Evolutionary conservation across 495 filamentous ascomycete genomes (phyloP).

Genomic region (Aspergillus coremiiformis): DNA sequence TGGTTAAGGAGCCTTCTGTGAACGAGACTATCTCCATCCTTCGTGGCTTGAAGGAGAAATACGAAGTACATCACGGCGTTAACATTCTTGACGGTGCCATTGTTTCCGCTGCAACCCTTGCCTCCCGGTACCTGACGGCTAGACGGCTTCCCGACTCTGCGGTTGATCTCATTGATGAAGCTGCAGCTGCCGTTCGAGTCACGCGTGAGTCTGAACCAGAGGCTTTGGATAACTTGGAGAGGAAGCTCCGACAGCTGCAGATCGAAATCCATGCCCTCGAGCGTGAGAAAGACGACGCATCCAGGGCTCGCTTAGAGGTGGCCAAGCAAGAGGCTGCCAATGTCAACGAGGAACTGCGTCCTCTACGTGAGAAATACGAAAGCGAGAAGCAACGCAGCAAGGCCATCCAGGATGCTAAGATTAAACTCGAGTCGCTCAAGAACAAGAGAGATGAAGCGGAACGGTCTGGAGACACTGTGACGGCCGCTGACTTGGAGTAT

Average conservation of each 20-base stretch:
- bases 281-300: conserved; percentile 90
- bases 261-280: conserved; percentile 94
- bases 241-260: conserved; percentile 77
- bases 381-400: conserved; percentile 79
- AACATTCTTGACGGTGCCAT: conserved; percentile 90
- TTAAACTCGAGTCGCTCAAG: conserved; percentile 81
- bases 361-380: conserved; percentile 92
- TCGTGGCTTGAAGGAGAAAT: conserved; percentile 91
- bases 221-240: conserved; percentile 84
- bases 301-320: conserved; percentile 66
- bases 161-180: conserved; percentile 93
- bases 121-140: conserved; percentile 82
- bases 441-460: conserved; percentile 90
- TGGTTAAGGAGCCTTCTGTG: conserved; percentile 87
- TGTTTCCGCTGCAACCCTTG: conserved; percentile 80
- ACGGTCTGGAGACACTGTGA: conserved; percentile 68
- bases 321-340: conserved; percentile 89
- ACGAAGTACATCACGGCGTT: conserved; percentile 97
- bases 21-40: conserved; percentile 93
- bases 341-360: conserved; percentile 81
- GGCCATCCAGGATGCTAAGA: conserved; percentile 91
- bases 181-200: conserved; percentile 87
- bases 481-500: conserved; percentile 88
- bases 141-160: conserved; percentile 92
- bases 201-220: conserved; percentile 94